phyloP scores from a whole-genome alignment of 768 basidiomycete genomes.

The Suillus luteus region DNA sequence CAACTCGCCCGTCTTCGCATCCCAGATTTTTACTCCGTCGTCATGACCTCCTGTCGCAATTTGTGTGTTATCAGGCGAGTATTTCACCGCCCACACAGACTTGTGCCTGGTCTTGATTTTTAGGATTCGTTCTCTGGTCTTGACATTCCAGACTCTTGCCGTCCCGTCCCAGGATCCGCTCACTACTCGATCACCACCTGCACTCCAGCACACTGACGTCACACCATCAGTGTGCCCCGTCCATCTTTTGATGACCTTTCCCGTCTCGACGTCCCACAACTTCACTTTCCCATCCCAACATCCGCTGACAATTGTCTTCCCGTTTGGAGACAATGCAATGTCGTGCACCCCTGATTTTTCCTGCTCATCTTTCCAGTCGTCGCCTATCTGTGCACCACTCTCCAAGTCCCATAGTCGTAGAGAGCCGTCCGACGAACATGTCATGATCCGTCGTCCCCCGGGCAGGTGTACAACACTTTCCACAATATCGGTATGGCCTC shows the following conservation, averaged over 20 bases:
- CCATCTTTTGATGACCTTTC: not conserved
- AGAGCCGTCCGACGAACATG: not conserved
- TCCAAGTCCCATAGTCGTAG: not conserved
- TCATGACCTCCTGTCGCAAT: not conserved
- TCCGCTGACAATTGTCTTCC: not conserved
- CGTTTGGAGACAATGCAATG: not conserved
- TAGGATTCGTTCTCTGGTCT: not conserved
- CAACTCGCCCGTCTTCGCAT: not conserved
- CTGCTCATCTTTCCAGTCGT: not conserved
- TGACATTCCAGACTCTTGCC: not conserved
- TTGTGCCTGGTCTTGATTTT: not conserved
- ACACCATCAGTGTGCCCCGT: not conserved
- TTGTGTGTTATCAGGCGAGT: not conserved
- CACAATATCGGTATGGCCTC: not conserved
- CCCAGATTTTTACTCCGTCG: not conserved
- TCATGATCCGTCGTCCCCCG: not conserved
- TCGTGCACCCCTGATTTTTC: not conserved
- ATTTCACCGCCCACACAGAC: not conserved
- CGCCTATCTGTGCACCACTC: not conserved
- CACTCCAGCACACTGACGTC: not conserved
- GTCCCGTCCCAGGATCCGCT: not conserved
- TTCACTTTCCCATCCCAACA: not conserved
- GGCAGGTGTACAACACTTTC: not conserved
- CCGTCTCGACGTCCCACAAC: not conserved
- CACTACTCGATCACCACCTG: not conserved